Evolutionary conservation across 2,329 filamentous ascomycete species (phyloP).

Genomic region (Trichoderma koningii): DNA sequence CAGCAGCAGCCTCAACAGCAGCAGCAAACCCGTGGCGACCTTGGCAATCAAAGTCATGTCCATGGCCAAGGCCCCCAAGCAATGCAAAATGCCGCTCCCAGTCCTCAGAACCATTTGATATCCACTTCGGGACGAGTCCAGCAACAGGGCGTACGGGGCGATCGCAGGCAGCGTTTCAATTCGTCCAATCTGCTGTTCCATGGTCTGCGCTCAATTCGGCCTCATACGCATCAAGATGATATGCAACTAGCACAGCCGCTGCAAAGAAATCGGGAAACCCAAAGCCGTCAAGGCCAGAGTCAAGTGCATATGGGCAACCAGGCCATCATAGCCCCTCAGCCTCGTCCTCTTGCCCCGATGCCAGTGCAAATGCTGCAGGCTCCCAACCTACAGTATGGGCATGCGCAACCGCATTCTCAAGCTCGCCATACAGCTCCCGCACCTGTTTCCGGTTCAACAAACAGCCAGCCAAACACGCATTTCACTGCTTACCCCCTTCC

Average conservation of each 20-base stretch:
- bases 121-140: not conserved
- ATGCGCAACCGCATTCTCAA: not conserved
- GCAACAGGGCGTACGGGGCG: not conserved
- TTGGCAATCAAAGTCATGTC: not conserved
- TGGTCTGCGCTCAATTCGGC: not conserved
- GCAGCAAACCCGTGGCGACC: not conserved
- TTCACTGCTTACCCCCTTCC: conserved; percentile 6
- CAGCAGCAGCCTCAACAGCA: no score
- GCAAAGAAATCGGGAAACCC: not conserved
- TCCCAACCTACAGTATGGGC: not conserved
- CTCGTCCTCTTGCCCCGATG: not conserved
- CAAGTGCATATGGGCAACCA: not conserved
- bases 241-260: not conserved
- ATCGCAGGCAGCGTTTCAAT: not conserved
- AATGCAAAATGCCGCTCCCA: not conserved
- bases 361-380: not conserved
- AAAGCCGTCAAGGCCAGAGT: not conserved
- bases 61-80: not conserved
- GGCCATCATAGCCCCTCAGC: not conserved
- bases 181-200: not conserved
- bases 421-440: not conserved
- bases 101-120: not conserved
- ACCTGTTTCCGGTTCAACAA: not conserved
- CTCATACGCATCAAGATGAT: not conserved
- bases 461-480: not conserved